phyloP scores from a whole-genome alignment of 2,329 filamentous ascomycete species.

The Drechslera avenae region DNA sequence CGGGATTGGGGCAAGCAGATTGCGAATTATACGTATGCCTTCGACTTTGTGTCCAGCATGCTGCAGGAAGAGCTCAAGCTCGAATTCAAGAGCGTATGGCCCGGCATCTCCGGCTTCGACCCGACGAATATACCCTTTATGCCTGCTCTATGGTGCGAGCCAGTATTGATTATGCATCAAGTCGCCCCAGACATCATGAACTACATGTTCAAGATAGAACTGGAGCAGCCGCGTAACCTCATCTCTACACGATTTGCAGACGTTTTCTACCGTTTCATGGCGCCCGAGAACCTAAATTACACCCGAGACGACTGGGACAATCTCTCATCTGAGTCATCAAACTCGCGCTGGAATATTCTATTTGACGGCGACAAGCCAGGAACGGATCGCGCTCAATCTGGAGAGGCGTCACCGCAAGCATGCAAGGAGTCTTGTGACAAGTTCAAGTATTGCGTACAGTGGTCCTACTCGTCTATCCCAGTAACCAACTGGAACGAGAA shows the following conservation, averaged over 20 bases:
- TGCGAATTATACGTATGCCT: conserved; percentile 55
- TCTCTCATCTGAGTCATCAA: conserved; percentile 34
- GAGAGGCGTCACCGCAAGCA: conserved; percentile 35
- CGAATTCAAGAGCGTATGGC: conserved; percentile 54
- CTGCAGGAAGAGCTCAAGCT: conserved; percentile 53
- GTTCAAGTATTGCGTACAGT: conserved; percentile 40
- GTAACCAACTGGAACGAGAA: conserved; percentile 40
- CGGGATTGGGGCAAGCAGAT: conserved; percentile 55
- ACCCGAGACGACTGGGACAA: conserved; percentile 44
- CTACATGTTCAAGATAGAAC: conserved; percentile 55
- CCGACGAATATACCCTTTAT: conserved; percentile 48
- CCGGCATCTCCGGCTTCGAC: conserved; percentile 41
- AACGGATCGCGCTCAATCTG: conserved; percentile 20
- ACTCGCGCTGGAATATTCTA: conserved; percentile 42
- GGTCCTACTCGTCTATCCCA: conserved; percentile 37
- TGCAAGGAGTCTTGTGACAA: conserved; percentile 37
- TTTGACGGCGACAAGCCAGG: conserved; percentile 29
- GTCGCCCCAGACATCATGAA: conserved; percentile 51
- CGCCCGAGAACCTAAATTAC: conserved; percentile 28
- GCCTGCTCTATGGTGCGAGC: conserved; percentile 51
- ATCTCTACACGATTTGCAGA: conserved; percentile 33
- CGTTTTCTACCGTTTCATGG: conserved; percentile 37
- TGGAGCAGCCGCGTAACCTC: conserved; percentile 29
- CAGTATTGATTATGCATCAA: conserved; percentile 50
- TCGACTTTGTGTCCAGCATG: conserved; percentile 57